Evolutionary conservation across 495 filamentous ascomycete species (phyloP).

Genomic region (Pseudevernia furfuracea): DNA sequence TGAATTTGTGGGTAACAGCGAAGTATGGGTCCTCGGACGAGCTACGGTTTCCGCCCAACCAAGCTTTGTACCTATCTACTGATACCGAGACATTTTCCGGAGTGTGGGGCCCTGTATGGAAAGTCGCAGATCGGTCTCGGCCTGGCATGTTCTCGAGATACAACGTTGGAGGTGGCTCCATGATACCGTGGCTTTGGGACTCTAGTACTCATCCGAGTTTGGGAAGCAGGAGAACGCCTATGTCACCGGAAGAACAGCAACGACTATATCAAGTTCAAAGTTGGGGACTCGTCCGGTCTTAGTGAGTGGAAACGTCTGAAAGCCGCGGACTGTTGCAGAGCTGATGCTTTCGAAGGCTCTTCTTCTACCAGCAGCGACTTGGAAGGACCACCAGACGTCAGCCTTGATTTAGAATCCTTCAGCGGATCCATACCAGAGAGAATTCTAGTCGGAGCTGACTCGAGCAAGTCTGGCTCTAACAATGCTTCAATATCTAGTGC

Average conservation of each 20-base stretch:
- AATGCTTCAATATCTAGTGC: no score
- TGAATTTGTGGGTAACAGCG: neutral
- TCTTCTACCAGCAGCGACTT: neutral
- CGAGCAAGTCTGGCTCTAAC: no score
- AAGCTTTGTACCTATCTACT: neutral
- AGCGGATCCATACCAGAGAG: neutral
- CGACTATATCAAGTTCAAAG: neutral
- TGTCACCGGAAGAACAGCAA: slow-evolving; percentile 2
- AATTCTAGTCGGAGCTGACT: no score
- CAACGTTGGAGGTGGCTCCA: neutral
- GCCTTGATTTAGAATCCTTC: neutral
- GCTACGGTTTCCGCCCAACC: neutral
- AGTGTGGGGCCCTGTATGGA: slow-evolving; percentile 4
- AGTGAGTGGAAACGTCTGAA: neutral
- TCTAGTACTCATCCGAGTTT: neutral
- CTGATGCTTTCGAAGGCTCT: neutral
- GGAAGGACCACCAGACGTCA: neutral
- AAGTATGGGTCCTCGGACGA: neutral
- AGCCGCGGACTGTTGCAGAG: no score
- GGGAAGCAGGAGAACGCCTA: neutral
- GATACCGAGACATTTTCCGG: slow-evolving; percentile 9
- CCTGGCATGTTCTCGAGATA: neutral
- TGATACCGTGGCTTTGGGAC: neutral
- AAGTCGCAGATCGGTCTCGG: neutral
- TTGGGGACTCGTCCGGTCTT: neutral